phyloP scores from a whole-genome alignment of 129 eudicot species.

The Pseudognaphalium luteoalbum region DNA sequence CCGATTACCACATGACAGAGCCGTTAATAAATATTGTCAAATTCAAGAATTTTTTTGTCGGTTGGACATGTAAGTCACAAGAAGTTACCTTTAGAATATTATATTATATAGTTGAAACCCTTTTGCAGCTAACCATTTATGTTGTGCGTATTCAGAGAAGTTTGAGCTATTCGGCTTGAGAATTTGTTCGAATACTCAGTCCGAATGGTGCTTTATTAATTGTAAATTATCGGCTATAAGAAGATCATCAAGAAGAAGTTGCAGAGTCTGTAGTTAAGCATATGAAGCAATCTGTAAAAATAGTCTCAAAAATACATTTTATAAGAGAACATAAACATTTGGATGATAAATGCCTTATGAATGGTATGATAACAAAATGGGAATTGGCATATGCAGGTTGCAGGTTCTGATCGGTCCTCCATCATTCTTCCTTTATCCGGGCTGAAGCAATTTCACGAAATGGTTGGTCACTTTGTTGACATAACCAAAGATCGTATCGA shows the following conservation, averaged over 20 bases:
- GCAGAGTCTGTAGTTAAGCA: neutral
- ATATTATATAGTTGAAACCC: no score
- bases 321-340: neutral
- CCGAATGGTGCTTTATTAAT: no score
- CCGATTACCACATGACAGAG: no score
- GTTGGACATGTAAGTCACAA: slow-evolving; percentile 9
- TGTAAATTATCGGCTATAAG: neutral
- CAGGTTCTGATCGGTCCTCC: slow-evolving; percentile 96
- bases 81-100: neutral
- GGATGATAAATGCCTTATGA: slow-evolving; percentile 15
- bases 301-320: neutral
- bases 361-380: slow-evolving; percentile 3
- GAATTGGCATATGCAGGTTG: slow-evolving; percentile 61
- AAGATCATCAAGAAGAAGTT: neutral
- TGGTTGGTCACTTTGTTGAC: slow-evolving; percentile 97
- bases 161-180: neutral
- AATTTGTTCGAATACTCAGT: neutral
- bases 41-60: neutral
- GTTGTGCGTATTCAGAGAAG: neutral
- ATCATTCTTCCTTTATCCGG: slow-evolving; percentile 97
- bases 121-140: neutral
- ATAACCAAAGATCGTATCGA: slow-evolving; percentile 84
- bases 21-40: no score
- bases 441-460: slow-evolving; percentile 88
- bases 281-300: neutral